These are phyloP conservation scores for Sugiyamaella americana DNA, from an alignment of 805 yeast genomes.

Conservation along the genomic window DNA sequence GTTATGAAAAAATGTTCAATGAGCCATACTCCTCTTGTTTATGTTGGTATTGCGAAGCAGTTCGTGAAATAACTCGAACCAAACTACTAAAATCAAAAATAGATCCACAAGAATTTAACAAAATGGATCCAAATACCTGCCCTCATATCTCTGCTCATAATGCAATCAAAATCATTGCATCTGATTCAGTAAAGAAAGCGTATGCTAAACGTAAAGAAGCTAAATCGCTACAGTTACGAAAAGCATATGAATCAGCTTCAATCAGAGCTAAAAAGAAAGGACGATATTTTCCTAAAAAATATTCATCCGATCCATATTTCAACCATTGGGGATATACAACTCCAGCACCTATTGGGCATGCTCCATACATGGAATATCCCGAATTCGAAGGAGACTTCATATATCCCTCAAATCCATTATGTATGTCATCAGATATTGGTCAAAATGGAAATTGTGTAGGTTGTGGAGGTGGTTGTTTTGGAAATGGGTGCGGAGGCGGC, in stretches of 20 bases:
- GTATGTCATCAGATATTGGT: conserved; percentile 1
- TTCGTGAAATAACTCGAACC: conserved; percentile 10
- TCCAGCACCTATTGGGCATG: background rate
- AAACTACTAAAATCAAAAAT: background rate
- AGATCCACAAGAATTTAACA: background rate
- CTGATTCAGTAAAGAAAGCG: background rate
- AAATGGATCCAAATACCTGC: background rate
- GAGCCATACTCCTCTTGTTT: conserved; percentile 16
- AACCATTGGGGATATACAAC: background rate
- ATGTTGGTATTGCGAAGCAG: conserved; percentile 16
- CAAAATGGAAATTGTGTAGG: conserved; percentile 9
- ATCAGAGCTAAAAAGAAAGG: no score
- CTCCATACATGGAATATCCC: conserved; percentile 5
- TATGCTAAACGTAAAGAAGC: no score
- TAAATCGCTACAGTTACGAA: no score
- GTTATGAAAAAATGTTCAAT: conserved; percentile 7
- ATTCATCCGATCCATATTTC: conserved; percentile 3
- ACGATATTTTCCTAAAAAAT: no score
- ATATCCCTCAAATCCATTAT: background rate
- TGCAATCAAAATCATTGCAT: conserved; percentile 5
- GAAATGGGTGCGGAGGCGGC: no score
- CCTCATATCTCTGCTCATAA: conserved; percentile 14
- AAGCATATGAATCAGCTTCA: no score
- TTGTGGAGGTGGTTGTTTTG: conserved; percentile 3
- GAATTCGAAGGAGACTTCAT: background rate